phyloP scores from a whole-genome alignment of 345 rosid species.

The Psidium friedrichsthalianum region DNA sequence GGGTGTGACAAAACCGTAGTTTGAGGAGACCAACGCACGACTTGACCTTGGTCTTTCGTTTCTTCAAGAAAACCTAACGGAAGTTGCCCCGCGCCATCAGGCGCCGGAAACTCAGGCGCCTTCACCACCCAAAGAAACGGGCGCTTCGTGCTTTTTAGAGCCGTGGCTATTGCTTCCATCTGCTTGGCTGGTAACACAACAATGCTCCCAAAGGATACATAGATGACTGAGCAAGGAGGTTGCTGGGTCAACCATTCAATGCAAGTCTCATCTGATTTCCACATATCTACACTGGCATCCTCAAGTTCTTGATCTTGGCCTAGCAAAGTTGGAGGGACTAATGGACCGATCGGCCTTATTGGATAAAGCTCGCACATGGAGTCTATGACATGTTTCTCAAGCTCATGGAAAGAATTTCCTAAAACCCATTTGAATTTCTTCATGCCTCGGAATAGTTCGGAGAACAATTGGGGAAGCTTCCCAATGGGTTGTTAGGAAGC shows the following conservation, averaged over 20 bases:
- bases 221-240: slow-evolving; percentile 19
- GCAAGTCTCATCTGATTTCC: slow-evolving; percentile 30
- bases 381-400: slow-evolving; percentile 25
- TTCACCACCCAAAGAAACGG: slow-evolving; percentile 46
- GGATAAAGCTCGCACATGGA: slow-evolving; percentile 28
- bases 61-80: slow-evolving; percentile 21
- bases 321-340: slow-evolving; percentile 31
- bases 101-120: slow-evolving; percentile 1
- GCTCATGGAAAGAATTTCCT: slow-evolving; percentile 33
- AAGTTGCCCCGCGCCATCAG: slow-evolving; percentile 10
- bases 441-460: slow-evolving; percentile 11
- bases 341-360: slow-evolving; percentile 32
- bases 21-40: slow-evolving; percentile 44
- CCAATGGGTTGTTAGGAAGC: slow-evolving; percentile 21
- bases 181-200: slow-evolving; percentile 9
- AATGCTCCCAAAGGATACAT: slow-evolving; percentile 43
- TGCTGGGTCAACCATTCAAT: slow-evolving; percentile 31
- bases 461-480: slow-evolving; percentile 7
- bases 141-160: slow-evolving; percentile 10
- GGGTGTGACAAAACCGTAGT: slow-evolving; percentile 28
- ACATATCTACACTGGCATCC: slow-evolving; percentile 11
- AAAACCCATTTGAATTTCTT: slow-evolving; percentile 26
- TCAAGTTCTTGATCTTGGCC: slow-evolving; percentile 12
- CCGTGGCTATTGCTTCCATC: slow-evolving; percentile 25
- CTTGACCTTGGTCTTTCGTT: slow-evolving; percentile 20